Percentiles rank a stretch among this genome's conserved stretches.
Conservation (phyloP, 768 basidiomycete species). For the Suillus subaureus region DNA sequence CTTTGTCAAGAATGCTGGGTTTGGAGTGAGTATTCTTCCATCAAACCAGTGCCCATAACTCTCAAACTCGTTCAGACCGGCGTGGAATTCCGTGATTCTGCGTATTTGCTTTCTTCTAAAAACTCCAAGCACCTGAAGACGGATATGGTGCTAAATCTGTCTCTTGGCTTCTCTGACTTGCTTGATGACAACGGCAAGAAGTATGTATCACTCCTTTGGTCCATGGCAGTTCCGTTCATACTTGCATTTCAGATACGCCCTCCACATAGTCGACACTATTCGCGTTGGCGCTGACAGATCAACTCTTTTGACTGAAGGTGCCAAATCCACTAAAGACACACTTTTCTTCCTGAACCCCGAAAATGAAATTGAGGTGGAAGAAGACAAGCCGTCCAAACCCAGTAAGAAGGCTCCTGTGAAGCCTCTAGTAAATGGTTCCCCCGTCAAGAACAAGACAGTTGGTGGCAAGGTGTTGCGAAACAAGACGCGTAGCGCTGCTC, state of each 20-base stretch:
- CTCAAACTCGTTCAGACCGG: constrained; percentile 64
- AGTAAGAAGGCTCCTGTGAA: constrained; percentile 53
- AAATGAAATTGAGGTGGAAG: constrained; percentile 51
- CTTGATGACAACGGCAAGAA: constrained; percentile 76
- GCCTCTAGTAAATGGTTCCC: constrained; percentile 63
- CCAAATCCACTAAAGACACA: constrained; percentile 82
- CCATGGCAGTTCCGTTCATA: constrained; percentile 1
- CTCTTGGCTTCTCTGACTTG: constrained; percentile 84
- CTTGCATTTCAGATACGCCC: constrained; percentile 63
- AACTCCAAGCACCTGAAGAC: constrained; percentile 69
- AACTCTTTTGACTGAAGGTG: constrained; percentile 78
- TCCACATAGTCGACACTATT: constrained; percentile 89
- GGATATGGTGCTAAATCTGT: constrained; percentile 86
- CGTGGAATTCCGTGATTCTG: constrained; percentile 90
- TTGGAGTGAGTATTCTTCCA: constrained; percentile 60
- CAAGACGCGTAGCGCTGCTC: constrained; percentile 85
- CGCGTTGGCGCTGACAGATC: constrained; percentile 69
- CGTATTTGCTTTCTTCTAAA: constrained; percentile 82
- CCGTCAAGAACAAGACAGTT: constrained; percentile 71
- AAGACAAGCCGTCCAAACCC: constrained; percentile 57
- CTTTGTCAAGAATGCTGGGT: constrained; percentile 89
- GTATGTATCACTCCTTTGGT: constrained; percentile 42
- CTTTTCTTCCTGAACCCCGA: constrained; percentile 80
- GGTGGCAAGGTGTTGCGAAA: constrained; percentile 88
- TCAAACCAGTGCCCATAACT: not conserved